Percentiles rank a stretch among this genome's conserved stretches.
Evolutionary conservation across 164 flowering plant genomes (phyloP).

Genomic region (Dillenia turbinata): DNA sequence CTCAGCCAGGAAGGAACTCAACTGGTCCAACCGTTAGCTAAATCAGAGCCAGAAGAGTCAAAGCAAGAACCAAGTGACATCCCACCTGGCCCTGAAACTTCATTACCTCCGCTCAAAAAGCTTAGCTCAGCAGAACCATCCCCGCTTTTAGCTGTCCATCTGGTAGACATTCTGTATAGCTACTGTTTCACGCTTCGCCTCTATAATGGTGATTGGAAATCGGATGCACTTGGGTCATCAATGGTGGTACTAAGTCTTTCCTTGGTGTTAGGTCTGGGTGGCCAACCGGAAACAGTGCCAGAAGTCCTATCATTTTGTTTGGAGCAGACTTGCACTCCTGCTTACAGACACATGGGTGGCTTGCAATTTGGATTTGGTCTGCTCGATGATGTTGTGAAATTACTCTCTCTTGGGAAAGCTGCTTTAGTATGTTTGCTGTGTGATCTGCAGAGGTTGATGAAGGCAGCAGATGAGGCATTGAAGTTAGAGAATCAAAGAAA

Average conservation of each 20-base stretch:
- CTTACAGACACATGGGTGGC: constrained; percentile 67
- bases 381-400: constrained; percentile 46
- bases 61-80: constrained; percentile 28
- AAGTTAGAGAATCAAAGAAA: constrained; percentile 41
- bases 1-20: constrained; percentile 62
- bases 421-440: constrained; percentile 61
- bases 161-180: constrained; percentile 72
- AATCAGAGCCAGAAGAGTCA: constrained; percentile 17
- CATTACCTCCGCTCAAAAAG: constrained; percentile 49
- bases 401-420: constrained; percentile 51
- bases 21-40: constrained; percentile 50
- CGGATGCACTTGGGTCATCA: constrained; percentile 65
- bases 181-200: constrained; percentile 90
- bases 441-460: constrained; percentile 60
- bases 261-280: constrained; percentile 61
- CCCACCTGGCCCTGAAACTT: constrained; percentile 76
- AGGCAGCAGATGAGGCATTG: constrained; percentile 45
- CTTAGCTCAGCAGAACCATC: constrained; percentile 63
- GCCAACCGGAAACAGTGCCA: constrained; percentile 52
- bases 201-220: constrained; percentile 88
- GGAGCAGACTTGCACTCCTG: constrained; percentile 76
- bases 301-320: constrained; percentile 62
- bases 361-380: constrained; percentile 55
- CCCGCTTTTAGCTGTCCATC: constrained; percentile 64
- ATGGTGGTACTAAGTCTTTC: constrained; percentile 57